Conservation (phyloP, 495 filamentous ascomycete species). For the Hypoxylon fuscum region DNA sequence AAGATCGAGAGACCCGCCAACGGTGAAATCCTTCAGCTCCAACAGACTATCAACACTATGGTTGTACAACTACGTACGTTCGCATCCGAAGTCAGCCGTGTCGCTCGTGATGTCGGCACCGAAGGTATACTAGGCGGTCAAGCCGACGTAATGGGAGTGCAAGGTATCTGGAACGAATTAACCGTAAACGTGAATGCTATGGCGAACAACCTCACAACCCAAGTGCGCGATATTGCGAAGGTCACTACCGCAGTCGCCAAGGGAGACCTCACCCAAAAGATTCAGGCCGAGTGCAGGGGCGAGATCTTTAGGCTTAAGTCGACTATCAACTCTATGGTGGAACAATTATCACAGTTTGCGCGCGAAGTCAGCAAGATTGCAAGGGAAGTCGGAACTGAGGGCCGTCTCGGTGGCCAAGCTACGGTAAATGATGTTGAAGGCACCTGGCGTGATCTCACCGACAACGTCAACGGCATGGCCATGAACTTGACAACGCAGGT, state of each 20-base stretch:
- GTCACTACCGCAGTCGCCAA: constrained; percentile 98
- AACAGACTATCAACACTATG: constrained; percentile 99
- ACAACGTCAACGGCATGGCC: constrained; percentile 99
- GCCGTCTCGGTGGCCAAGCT: constrained; percentile 92
- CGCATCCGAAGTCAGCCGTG: constrained; percentile 94
- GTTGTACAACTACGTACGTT: constrained; percentile 97
- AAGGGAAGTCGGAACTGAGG: constrained; percentile 95
- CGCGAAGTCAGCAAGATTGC: constrained; percentile 98
- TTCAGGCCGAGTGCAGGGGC: constrained; percentile 94
- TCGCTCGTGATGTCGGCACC: constrained; percentile 95
- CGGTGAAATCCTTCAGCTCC: constrained; percentile 94
- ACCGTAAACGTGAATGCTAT: constrained; percentile 99
- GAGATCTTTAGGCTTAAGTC: constrained; percentile 96
- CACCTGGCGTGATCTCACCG: constrained; percentile 95
- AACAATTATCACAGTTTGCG: constrained; percentile 95
- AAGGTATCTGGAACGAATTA: constrained; percentile 92
- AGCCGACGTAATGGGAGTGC: constrained; percentile 88
- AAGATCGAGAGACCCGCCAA: constrained; percentile 95
- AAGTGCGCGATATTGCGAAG: constrained; percentile 97
- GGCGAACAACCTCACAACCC: constrained; percentile 96
- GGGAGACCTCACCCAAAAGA: constrained; percentile 96
- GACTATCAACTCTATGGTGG: constrained; percentile 99
- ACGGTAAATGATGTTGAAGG: constrained; percentile 98
- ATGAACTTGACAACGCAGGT: constrained; percentile 99
- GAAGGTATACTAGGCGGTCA: constrained; percentile 97